Percentiles rank a stretch among this genome's conserved stretches.
Conservation (phyloP, 2,329 filamentous ascomycete genomes). For the Aspergillus brunneoviolaceus region DNA sequence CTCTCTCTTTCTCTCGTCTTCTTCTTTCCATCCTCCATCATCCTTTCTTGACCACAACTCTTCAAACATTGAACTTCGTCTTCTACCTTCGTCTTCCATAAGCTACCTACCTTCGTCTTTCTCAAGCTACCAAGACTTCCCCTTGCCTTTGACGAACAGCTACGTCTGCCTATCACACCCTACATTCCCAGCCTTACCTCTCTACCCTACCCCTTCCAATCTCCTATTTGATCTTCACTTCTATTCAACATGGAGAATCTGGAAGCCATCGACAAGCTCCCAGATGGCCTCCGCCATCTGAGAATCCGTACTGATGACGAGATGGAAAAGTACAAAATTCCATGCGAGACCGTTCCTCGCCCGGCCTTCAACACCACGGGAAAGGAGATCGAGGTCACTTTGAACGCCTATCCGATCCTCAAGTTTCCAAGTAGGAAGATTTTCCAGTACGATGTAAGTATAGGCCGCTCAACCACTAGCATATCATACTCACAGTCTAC, state of each 20-base stretch:
- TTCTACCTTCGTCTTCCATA: not conserved
- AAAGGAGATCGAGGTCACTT: conserved; percentile 53
- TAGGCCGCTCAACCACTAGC: not conserved
- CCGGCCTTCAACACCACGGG: conserved; percentile 61
- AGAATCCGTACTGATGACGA: conserved; percentile 30
- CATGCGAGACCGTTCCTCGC: conserved; percentile 43
- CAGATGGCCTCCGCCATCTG: conserved; percentile 26
- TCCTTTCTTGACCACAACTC: not conserved
- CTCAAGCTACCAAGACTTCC: not conserved
- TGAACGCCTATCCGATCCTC: conserved; percentile 75
- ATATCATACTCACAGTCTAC: not conserved
- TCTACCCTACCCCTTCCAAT: not conserved
- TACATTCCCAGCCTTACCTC: not conserved
- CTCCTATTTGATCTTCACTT: not conserved
- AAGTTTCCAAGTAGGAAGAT: conserved; percentile 62
- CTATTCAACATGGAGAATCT: conserved; percentile 23
- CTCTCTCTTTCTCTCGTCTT: not conserved
- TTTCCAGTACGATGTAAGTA: conserved; percentile 80
- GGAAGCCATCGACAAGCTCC: conserved; percentile 21
- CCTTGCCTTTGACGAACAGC: not conserved
- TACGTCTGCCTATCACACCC: not conserved
- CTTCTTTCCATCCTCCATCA: not conserved
- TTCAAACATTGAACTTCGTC: not conserved
- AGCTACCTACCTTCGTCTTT: not conserved
- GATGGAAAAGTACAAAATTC: conserved; percentile 32